Conservation (phyloP, 768 basidiomycete species). For the Tylopilus sp. region DNA sequence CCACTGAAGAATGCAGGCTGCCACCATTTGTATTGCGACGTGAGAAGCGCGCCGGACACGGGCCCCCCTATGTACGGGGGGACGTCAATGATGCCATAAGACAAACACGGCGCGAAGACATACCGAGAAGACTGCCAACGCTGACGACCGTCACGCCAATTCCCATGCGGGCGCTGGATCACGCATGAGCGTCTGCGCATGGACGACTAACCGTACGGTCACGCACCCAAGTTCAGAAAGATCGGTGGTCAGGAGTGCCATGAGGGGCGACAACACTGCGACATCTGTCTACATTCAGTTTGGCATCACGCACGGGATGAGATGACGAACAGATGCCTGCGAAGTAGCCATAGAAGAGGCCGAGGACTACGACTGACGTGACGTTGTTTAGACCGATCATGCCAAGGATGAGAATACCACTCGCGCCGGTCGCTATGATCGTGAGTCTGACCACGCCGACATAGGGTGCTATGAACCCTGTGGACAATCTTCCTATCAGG, state of each 20-base stretch:
- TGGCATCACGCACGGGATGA: background rate
- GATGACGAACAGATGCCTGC: constrained; percentile 37
- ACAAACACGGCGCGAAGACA: constrained; percentile 9
- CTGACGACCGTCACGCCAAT: constrained; percentile 9
- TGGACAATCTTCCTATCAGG: constrained; percentile 48
- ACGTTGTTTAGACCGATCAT: constrained; percentile 39
- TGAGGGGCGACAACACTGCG: constrained; percentile 37
- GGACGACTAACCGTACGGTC: no score
- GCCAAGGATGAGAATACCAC: constrained; percentile 40
- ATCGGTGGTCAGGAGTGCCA: constrained; percentile 41
- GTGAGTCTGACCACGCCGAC: constrained; percentile 45
- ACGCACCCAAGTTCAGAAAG: constrained; percentile 49
- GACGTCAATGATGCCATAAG: no score
- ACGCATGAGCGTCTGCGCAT: background rate
- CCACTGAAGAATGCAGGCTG: constrained; percentile 50
- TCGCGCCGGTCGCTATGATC: constrained; percentile 31
- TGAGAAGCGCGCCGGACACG: constrained; percentile 55
- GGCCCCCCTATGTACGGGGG: constrained; percentile 41
- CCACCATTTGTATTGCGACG: constrained; percentile 53
- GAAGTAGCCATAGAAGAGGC: constrained; percentile 46
- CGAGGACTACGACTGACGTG: constrained; percentile 37
- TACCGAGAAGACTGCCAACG: constrained; percentile 20
- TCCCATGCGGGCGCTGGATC: constrained; percentile 29
- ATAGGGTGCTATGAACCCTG: constrained; percentile 41
- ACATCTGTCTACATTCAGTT: constrained; percentile 29